Conservation (phyloP, 495 filamentous ascomycete species). For the Chlorociboria aeruginascens region DNA sequence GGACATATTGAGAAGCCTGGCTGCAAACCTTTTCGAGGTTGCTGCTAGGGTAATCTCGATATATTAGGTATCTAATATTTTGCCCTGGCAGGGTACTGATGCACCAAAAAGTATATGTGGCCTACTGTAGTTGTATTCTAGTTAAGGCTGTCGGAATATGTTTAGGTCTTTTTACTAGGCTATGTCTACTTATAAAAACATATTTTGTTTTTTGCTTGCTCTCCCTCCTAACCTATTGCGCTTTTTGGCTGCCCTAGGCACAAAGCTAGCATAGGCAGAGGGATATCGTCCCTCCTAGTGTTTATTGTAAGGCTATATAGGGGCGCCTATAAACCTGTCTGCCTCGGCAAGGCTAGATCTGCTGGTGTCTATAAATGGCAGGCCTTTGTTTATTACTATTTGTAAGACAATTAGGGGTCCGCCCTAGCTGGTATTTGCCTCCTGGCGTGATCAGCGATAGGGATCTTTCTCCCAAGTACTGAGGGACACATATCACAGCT, state of each 20-base stretch:
- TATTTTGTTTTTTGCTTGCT: too few species aligned
- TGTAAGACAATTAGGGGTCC: slow-evolving; percentile 31
- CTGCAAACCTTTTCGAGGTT: too few species aligned
- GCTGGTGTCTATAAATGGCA: slow-evolving; percentile 41
- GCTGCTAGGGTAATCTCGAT: too few species aligned
- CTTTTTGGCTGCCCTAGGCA: neutral
- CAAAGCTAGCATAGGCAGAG: neutral
- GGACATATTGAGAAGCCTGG: too few species aligned
- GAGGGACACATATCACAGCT: slow-evolving; percentile 25
- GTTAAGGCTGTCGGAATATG: too few species aligned
- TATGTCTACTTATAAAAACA: too few species aligned
- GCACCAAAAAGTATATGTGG: too few species aligned
- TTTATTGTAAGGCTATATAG: neutral
- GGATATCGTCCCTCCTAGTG: neutral
- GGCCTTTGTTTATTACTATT: slow-evolving; percentile 31
- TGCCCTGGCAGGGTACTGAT: too few species aligned
- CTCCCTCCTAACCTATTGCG: too few species aligned
- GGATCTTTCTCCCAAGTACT: slow-evolving; percentile 29
- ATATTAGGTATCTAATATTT: too few species aligned
- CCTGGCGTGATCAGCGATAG: slow-evolving; percentile 18
- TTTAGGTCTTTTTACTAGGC: too few species aligned
- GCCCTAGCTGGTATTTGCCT: slow-evolving; percentile 23
- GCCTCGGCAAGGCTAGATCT: slow-evolving; percentile 2
- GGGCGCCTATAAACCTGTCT: neutral
- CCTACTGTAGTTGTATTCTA: too few species aligned